phyloP scores from a whole-genome alignment of 208 protist genomes.

The Trypanosoma scelopori region DNA sequence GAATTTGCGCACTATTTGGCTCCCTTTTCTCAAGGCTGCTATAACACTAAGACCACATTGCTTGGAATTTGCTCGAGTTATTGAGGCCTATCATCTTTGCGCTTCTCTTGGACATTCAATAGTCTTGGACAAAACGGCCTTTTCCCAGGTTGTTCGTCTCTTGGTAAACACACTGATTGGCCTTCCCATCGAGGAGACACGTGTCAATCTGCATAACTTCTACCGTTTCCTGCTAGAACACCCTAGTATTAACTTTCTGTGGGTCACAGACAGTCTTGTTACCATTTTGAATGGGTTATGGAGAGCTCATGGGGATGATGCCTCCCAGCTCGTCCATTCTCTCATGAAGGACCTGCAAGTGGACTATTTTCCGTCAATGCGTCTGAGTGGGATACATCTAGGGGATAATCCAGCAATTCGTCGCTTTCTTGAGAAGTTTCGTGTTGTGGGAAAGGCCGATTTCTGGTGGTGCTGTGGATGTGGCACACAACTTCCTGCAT shows the following conservation, averaged over 20 bases:
- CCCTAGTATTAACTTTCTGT: conserved; percentile 57
- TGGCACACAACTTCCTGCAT: conserved; percentile 49
- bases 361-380: conserved; percentile 26
- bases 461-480: conserved; percentile 86
- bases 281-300: conserved; percentile 49
- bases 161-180: conserved; percentile 34
- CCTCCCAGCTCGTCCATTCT: conserved; percentile 32
- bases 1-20: conserved; percentile 58
- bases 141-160: conserved; percentile 62
- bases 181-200: conserved; percentile 13
- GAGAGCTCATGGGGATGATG: conserved; percentile 31
- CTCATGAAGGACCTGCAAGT: conserved; percentile 20
- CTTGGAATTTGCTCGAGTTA: conserved; percentile 38
- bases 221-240: conserved; percentile 55
- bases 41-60: conserved; percentile 44
- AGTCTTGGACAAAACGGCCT: conserved; percentile 41
- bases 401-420: conserved; percentile 50
- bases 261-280: conserved; percentile 60
- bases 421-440: conserved; percentile 49
- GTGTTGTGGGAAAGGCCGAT: conserved; percentile 31
- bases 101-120: conserved; percentile 41
- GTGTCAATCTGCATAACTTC: conserved; percentile 12
- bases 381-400: conserved; percentile 50
- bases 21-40: conserved; percentile 71
- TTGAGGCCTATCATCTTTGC: conserved; percentile 65